Evolutionary conservation across 495 filamentous ascomycete genomes (phyloP).

Genomic region (Cenococcum geophilum): DNA sequence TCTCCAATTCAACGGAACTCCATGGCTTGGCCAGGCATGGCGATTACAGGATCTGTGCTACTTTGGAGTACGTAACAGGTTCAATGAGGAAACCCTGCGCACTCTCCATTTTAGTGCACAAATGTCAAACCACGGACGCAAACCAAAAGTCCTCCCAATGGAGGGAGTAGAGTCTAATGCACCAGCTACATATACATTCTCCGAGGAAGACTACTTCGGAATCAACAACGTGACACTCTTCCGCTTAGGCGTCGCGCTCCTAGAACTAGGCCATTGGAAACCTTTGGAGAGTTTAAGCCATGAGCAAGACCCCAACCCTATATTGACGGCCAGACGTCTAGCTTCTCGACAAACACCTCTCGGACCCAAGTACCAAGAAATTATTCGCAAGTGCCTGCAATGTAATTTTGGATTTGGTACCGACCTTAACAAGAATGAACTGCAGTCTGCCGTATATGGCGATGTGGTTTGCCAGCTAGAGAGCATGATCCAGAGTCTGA

Average conservation of each 20-base stretch:
- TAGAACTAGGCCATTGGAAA: constrained; percentile 19
- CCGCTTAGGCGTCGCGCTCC: constrained; percentile 17
- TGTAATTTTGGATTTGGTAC: constrained; percentile 39
- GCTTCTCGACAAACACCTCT: constrained; percentile 13
- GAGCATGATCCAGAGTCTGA: constrained; percentile 19
- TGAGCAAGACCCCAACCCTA: constrained; percentile 28
- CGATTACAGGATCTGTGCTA: constrained; percentile 36
- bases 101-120: constrained; percentile 34
- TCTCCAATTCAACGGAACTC: constrained; percentile 40
- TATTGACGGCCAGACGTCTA: constrained; percentile 34
- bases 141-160: background rate
- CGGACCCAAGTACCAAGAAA: constrained; percentile 28
- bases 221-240: constrained; percentile 25
- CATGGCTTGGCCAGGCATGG: constrained; percentile 36
- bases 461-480: constrained; percentile 40
- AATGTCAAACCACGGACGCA: background rate
- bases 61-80: constrained; percentile 17
- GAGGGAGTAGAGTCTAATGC: constrained; percentile 12
- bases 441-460: constrained; percentile 35
- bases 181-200: background rate
- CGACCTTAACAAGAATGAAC: constrained; percentile 31
- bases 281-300: constrained; percentile 11
- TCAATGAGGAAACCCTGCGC: constrained; percentile 14
- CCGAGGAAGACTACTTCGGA: constrained; percentile 18
- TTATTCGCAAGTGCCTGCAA: constrained; percentile 38